These are phyloP conservation scores for barley (Hordeum vulgare) DNA, from an alignment of 176 grass and related monocot species.

Conservation along the genomic window DNA sequence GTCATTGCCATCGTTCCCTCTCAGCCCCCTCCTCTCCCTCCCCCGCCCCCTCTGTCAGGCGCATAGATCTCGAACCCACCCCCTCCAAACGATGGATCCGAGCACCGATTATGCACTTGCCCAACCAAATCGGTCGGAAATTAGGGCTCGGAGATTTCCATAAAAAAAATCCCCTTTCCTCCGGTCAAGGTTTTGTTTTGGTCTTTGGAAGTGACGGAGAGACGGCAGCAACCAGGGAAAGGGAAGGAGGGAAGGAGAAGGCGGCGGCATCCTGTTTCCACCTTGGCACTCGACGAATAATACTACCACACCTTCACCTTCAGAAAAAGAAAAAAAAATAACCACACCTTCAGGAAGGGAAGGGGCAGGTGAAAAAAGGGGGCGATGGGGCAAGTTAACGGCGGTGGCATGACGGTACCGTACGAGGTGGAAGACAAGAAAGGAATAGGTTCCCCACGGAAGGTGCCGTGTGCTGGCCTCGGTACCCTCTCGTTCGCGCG, in stretches of 20 bases:
- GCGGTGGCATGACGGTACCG: neutral
- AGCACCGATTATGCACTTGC: neutral
- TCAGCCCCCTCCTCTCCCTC: conserved; percentile 11
- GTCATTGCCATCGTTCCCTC: neutral
- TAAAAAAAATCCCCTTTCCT: neutral
- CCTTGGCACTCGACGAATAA: conserved; percentile 23
- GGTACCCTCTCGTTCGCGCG: neutral
- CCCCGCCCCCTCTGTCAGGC: neutral
- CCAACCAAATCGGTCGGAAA: conserved; percentile 20
- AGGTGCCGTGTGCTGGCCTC: neutral
- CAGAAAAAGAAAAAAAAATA: no score
- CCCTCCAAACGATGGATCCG: conserved; percentile 16
- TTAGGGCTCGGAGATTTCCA: neutral
- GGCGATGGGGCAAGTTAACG: conserved; percentile 7
- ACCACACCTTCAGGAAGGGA: neutral
- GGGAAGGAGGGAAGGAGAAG: neutral
- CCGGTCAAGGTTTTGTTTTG: neutral
- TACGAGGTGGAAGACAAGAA: conserved; percentile 4
- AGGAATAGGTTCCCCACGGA: conserved; percentile 42
- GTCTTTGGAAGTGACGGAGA: conserved; percentile 52
- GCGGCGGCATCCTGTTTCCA: conserved; percentile 13
- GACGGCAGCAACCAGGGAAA: neutral
- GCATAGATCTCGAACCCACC: conserved; percentile 45
- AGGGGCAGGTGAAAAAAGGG: conserved; percentile 21
- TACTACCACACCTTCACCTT: no score